Conservation (phyloP, 495 filamentous ascomycete species). For the Chaetomium tenue region DNA sequence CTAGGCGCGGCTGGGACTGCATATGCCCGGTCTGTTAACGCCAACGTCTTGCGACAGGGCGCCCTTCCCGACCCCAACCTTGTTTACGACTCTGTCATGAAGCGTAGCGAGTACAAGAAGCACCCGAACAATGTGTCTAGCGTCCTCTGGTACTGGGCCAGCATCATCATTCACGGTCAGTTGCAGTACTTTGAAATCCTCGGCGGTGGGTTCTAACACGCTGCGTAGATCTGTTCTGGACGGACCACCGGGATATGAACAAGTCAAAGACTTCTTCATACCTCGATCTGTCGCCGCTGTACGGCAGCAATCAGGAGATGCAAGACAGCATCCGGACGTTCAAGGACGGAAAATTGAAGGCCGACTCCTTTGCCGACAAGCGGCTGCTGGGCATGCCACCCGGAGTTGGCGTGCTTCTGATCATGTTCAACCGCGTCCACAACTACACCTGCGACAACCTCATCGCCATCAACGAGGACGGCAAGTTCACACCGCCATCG, state of each 20-base stretch:
- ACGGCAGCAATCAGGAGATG: slow-evolving; percentile 75
- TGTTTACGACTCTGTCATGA: slow-evolving; percentile 71
- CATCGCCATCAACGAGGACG: slow-evolving; percentile 66
- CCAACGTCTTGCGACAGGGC: slow-evolving; percentile 60
- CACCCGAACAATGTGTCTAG: slow-evolving; percentile 76
- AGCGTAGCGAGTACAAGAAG: slow-evolving; percentile 45
- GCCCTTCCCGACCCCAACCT: slow-evolving; percentile 71
- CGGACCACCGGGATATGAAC: slow-evolving; percentile 45
- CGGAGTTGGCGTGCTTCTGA: slow-evolving; percentile 71
- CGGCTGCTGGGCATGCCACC: slow-evolving; percentile 79
- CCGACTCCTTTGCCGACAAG: slow-evolving; percentile 76
- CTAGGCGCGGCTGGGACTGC: slow-evolving; percentile 49
- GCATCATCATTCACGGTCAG: slow-evolving; percentile 78
- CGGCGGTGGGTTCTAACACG: background rate
- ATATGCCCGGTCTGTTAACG: slow-evolving; percentile 72
- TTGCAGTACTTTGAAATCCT: background rate
- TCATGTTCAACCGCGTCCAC: slow-evolving; percentile 78
- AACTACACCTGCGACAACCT: slow-evolving; percentile 74
- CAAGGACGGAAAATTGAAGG: slow-evolving; percentile 78
- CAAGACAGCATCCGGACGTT: slow-evolving; percentile 75
- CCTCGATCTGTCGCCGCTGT: slow-evolving; percentile 79
- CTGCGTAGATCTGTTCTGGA: slow-evolving; percentile 39
- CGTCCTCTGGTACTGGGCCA: slow-evolving; percentile 84
- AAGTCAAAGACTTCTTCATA: slow-evolving; percentile 78
- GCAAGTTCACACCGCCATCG: slow-evolving; percentile 63